Evolutionary conservation across 495 filamentous ascomycete genomes (phyloP), one percentile per base, ranked within the genome.

Genomic region (Aspergillus sparsus): DNA sequence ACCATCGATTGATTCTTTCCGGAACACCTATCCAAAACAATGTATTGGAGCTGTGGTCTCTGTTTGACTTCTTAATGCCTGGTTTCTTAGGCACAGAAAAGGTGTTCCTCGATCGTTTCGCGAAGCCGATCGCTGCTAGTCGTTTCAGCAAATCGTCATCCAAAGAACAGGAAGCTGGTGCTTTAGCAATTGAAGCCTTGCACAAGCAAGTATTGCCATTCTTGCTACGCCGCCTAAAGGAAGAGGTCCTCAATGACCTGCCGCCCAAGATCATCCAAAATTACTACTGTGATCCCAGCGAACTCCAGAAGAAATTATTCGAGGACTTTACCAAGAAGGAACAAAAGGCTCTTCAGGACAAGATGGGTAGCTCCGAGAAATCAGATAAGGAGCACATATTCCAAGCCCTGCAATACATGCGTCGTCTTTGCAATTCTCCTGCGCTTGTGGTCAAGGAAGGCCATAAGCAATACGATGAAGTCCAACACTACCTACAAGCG

Each of bases 21-120:
- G 94, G 94, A 44, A 98, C 94, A 2, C 94, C 94, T 0, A 98
- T 98, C 66, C 94, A 98, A 71, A 98, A 98, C 74, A 98, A 98
- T 70, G 88, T 98, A 16, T 81, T 97, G 7, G 94, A 98, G 68
- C 80, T 98, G n/a, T 98, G 94, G 94, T 98, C 95, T 0, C 83
- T 98, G 7, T 98, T 98, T 67, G 94, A 98, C 73, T 98, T 98
- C 78, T 77, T 98, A 59, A 98, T 98, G 94, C 94, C 94, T 5
- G 95, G 94, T 7, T 98, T 98, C 81, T 78, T 98, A 7, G 94
- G 94, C n/a, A 91, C 94, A 0, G 94, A 98, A 67, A 98, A 97
- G 74, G 93, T 98, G 31, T 98, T 98, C 81, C 78, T 96, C 45
- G 95, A 98, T 69, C 86, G 94, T 21, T 98, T 98, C 63, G 93